phyloP scores from a whole-genome alignment of 2,329 filamentous ascomycete genomes.

The Pezicula neosporulosa region DNA sequence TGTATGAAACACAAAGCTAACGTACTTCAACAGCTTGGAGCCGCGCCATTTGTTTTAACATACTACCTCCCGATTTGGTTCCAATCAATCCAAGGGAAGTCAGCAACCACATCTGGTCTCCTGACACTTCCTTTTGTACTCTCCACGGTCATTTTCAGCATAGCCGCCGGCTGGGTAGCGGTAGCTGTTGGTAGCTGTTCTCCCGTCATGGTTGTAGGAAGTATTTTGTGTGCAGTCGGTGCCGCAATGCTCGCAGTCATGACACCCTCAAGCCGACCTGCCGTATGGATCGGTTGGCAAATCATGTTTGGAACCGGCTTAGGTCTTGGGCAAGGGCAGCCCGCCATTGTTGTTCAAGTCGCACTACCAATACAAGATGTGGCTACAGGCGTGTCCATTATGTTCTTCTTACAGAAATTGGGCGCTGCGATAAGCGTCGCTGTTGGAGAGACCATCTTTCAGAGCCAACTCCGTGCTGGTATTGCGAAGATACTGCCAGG shows the following conservation, averaged over 20 bases:
- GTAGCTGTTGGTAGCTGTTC: slow-evolving; percentile 32
- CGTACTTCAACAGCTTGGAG: slow-evolving; percentile 24
- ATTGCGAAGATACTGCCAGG: no score
- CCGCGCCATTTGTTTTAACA: slow-evolving; percentile 25
- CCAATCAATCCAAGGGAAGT: slow-evolving; percentile 1
- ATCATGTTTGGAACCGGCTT: slow-evolving; percentile 40
- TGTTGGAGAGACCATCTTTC: background rate
- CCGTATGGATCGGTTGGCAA: slow-evolving; percentile 47
- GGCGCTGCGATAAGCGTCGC: background rate
- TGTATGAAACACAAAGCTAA: slow-evolving; percentile 26
- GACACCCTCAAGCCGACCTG: slow-evolving; percentile 31
- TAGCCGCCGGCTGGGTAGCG: slow-evolving; percentile 19
- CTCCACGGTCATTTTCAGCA: slow-evolving; percentile 19
- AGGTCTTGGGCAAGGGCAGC: slow-evolving; percentile 37
- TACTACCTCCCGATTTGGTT: slow-evolving; percentile 8
- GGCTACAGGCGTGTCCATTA: slow-evolving; percentile 34
- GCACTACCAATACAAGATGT: slow-evolving; percentile 43
- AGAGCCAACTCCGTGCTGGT: background rate
- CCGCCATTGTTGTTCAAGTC: slow-evolving; percentile 22
- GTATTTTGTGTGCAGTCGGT: slow-evolving; percentile 33
- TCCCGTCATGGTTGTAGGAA: slow-evolving; percentile 38
- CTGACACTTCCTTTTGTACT: background rate
- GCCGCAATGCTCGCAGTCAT: slow-evolving; percentile 37
- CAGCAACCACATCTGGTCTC: background rate
- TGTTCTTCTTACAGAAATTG: slow-evolving; percentile 6